phyloP scores from a whole-genome alignment of 805 yeast genomes.

The Spathaspora hagerdaliae region DNA sequence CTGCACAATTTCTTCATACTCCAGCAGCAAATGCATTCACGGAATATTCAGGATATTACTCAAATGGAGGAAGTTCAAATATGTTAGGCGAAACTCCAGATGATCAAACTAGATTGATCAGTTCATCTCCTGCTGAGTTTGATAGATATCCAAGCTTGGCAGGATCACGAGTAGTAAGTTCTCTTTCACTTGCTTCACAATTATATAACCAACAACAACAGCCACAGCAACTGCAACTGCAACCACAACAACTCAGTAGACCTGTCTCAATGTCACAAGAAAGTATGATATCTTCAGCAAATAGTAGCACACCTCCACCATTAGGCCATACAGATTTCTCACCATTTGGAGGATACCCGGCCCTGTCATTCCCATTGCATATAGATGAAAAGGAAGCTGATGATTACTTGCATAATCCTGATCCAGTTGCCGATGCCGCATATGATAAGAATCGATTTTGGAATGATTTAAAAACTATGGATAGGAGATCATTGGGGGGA shows the following conservation, averaged over 20 bases:
- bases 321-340: constrained; percentile 46
- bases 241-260: neutral
- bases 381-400: constrained; percentile 94
- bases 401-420: constrained; percentile 94
- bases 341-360: constrained; percentile 97
- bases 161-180: constrained; percentile 55
- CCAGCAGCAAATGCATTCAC: neutral
- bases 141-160: constrained; percentile 68
- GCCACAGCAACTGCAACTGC: neutral
- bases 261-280: neutral
- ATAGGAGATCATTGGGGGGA: constrained; percentile 58
- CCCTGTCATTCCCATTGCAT: constrained; percentile 82
- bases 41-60: constrained; percentile 37
- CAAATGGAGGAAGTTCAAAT: constrained; percentile 37
- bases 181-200: constrained; percentile 29
- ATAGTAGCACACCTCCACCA: neutral
- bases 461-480: constrained; percentile 64
- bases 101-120: neutral
- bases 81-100: constrained; percentile 19
- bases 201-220: constrained; percentile 9
- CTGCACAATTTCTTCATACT: neutral
- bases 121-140: constrained; percentile 45
- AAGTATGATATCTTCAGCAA: neutral
- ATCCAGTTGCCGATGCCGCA: constrained; percentile 87
- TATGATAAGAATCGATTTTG: constrained; percentile 68